Percentiles rank a stretch among this genome's conserved stretches.
Evolutionary conservation across 148 eudicot genomes (phyloP).

Genomic region (Diospyros lotus): DNA sequence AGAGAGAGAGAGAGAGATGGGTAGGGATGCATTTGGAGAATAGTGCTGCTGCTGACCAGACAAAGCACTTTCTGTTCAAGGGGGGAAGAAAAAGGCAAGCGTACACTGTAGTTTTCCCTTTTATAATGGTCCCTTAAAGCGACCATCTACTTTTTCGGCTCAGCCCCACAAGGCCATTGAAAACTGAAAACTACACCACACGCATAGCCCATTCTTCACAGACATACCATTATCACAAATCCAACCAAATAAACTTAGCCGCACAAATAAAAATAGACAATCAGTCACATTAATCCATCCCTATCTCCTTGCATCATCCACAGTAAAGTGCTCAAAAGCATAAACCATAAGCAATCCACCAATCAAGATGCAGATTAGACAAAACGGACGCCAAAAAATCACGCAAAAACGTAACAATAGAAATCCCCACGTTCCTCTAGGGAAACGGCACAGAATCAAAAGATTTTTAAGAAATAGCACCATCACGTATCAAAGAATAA

Average conservation of each 20-base stretch:
- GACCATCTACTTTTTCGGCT: conserved; percentile 27
- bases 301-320: neutral
- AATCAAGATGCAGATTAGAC: neutral
- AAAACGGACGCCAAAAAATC: too few relatives aligned
- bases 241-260: neutral
- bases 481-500: neutral
- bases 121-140: conserved; percentile 23
- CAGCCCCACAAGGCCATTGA: conserved; percentile 22
- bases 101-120: conserved; percentile 20
- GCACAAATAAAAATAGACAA: neutral
- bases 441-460: neutral
- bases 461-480: neutral
- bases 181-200: conserved; percentile 38
- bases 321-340: neutral
- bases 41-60: conserved; percentile 40
- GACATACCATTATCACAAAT: neutral
- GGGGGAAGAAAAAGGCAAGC: conserved; percentile 16
- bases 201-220: conserved; percentile 13
- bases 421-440: neutral
- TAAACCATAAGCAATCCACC: neutral
- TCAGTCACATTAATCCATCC: conserved; percentile 8
- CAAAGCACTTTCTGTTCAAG: conserved; percentile 32
- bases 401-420: neutral
- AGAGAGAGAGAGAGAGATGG: neutral
- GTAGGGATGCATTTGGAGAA: conserved; percentile 15